These are phyloP conservation scores for Calonectria crousiana DNA, from an alignment of 2,329 filamentous ascomycete genomes.

Conservation along the genomic window DNA sequence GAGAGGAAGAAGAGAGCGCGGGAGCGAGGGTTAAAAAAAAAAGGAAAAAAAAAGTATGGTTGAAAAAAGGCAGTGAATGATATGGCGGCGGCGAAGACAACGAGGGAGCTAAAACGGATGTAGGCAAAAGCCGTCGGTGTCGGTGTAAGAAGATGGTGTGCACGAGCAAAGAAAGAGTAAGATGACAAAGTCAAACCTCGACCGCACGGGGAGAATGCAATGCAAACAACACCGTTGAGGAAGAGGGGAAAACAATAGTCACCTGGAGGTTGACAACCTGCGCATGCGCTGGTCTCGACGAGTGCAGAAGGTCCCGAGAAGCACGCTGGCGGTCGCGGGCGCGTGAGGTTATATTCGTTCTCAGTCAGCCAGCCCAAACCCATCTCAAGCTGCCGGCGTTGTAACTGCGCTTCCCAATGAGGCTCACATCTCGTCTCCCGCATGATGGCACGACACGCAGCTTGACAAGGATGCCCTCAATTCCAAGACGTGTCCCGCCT, in stretches of 20 bases:
- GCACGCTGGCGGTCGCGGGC: slow-evolving; percentile 15
- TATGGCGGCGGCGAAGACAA: not conserved
- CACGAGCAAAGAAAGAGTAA: slow-evolving; percentile 6
- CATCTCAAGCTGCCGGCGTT: slow-evolving; percentile 21
- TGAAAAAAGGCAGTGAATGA: not conserved
- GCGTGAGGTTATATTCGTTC: slow-evolving; percentile 39
- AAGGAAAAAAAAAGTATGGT: not conserved
- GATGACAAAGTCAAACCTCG: slow-evolving; percentile 9
- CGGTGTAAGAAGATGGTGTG: slow-evolving; percentile 13
- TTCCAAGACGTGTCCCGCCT: slow-evolving; percentile 22
- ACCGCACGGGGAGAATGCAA: not conserved
- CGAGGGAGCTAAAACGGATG: not conserved
- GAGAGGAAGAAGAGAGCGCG: not conserved
- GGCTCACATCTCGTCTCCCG: slow-evolving; percentile 34
- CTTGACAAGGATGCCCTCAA: slow-evolving; percentile 28
- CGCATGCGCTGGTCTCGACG: slow-evolving; percentile 5
- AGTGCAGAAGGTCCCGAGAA: slow-evolving; percentile 1
- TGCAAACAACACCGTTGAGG: not conserved
- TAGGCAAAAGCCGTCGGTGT: not conserved
- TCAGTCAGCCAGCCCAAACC: slow-evolving; percentile 20
- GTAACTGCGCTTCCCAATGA: slow-evolving; percentile 31
- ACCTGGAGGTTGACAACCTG: slow-evolving; percentile 6
- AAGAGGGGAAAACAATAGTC: not conserved
- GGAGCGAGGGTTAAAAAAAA: not conserved
- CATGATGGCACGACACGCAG: slow-evolving; percentile 36